Percentiles rank a stretch among this genome's conserved stretches.
Evolutionary conservation across 2,329 filamentous ascomycete genomes (phyloP).

Genomic region (Pseudogymnoascus sp.): DNA sequence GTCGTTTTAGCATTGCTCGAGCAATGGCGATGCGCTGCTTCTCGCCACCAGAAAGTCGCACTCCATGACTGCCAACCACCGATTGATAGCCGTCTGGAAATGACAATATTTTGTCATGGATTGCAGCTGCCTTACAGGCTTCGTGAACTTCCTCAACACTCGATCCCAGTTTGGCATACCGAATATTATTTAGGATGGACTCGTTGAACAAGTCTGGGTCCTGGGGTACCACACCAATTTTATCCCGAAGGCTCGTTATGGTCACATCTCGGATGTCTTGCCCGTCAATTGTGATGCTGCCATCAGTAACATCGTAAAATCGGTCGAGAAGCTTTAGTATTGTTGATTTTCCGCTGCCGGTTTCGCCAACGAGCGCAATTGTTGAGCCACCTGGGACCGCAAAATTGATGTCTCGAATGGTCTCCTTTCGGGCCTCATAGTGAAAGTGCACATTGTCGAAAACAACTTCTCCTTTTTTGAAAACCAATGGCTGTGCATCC

Average conservation of each 20-base stretch:
- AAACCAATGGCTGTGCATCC: slow-evolving; percentile 37
- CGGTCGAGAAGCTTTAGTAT: slow-evolving; percentile 53
- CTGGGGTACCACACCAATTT: slow-evolving; percentile 58
- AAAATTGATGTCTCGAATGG: slow-evolving; percentile 44
- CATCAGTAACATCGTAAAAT: slow-evolving; percentile 51
- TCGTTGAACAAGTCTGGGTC: slow-evolving; percentile 58
- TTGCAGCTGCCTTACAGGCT: slow-evolving; percentile 13
- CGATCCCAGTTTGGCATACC: slow-evolving; percentile 54
- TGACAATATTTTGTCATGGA: slow-evolving; percentile 14
- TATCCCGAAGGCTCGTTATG: slow-evolving; percentile 47
- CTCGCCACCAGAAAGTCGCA: slow-evolving; percentile 14
- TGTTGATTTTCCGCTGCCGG: slow-evolving; percentile 56
- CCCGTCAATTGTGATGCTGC: slow-evolving; percentile 50
- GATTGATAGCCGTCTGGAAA: slow-evolving; percentile 13
- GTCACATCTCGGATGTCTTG: slow-evolving; percentile 54
- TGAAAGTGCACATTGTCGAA: slow-evolving; percentile 49
- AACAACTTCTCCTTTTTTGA: slow-evolving; percentile 42
- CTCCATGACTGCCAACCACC: background rate
- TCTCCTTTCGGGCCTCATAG: slow-evolving; percentile 46
- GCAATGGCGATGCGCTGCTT: slow-evolving; percentile 14
- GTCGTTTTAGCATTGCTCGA: slow-evolving; percentile 13
- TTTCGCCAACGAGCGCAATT: slow-evolving; percentile 54
- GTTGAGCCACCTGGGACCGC: slow-evolving; percentile 45
- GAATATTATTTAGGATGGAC: slow-evolving; percentile 57
- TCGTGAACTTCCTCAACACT: slow-evolving; percentile 48